A percentile compares a stretch with the other conserved stretches of the same genome.
Evolutionary conservation across 257 asterid species (phyloP).

Genomic region (Nicotiana tomentosiformis): DNA sequence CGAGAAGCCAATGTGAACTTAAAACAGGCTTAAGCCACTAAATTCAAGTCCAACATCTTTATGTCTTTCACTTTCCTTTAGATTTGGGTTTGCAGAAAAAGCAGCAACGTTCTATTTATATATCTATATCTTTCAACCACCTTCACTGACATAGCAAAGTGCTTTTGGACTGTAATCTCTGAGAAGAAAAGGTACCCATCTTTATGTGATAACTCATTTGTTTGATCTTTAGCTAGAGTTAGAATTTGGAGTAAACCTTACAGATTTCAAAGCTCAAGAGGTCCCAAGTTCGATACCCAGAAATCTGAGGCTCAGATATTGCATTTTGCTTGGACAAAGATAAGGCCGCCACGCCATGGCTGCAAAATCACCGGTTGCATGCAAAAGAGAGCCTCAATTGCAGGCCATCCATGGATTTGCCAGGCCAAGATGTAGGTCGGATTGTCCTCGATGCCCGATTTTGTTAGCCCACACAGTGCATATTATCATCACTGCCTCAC

Average conservation of each 20-base stretch:
- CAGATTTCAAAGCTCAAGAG: not conserved
- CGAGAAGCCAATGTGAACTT: no score
- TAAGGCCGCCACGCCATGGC: constrained; percentile 10
- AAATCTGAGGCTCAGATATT: not conserved
- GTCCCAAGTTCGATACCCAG: not conserved
- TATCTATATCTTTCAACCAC: no score
- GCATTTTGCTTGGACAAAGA: not conserved
- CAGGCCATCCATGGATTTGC: not conserved
- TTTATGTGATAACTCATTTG: not conserved
- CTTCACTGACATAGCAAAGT: no score
- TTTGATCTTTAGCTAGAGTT: not conserved
- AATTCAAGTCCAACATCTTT: no score
- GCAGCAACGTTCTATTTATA: no score
- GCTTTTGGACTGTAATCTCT: not conserved
- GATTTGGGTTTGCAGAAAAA: no score
- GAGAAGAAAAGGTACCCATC: not conserved
- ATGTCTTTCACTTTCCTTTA: no score
- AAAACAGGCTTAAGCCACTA: no score
- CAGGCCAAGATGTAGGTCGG: not conserved
- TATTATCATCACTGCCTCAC: not conserved
- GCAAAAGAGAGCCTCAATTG: not conserved
- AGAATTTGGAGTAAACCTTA: not conserved
- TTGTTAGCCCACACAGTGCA: not conserved
- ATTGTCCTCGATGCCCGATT: not conserved
- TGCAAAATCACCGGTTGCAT: constrained; percentile 15